Percentiles rank a stretch among this genome's conserved stretches.
phyloP scores from a whole-genome alignment of 2,329 filamentous ascomycete genomes.

The Penicillium expansum region DNA sequence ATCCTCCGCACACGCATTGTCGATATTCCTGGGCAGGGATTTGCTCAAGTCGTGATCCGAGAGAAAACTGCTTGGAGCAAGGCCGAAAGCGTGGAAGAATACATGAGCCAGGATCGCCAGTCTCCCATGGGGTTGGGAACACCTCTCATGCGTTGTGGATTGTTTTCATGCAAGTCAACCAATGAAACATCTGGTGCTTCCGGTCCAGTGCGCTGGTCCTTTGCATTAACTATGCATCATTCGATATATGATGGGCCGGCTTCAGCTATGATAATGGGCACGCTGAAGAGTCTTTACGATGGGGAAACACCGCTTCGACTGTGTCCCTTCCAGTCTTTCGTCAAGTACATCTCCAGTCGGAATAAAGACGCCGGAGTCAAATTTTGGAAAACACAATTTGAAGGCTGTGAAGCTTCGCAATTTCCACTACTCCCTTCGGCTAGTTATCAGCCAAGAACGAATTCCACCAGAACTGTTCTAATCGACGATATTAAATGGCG shows the following conservation, averaged over 20 bases:
- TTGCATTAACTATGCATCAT: neutral
- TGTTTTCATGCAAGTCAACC: neutral
- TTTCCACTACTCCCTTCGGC: neutral
- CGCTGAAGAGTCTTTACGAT: neutral
- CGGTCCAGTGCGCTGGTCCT: neutral
- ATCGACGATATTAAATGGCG: neutral
- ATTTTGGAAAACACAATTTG: neutral
- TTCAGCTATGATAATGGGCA: neutral
- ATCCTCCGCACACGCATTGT: neutral
- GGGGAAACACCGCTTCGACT: neutral
- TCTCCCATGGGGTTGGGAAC: neutral
- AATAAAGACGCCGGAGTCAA: neutral
- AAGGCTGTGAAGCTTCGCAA: neutral
- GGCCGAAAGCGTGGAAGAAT: neutral
- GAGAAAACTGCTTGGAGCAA: neutral
- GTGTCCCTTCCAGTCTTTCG: neutral
- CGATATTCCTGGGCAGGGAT: neutral
- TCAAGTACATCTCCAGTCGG: neutral
- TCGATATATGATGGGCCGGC: neutral
- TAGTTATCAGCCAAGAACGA: neutral
- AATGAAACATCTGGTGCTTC: neutral
- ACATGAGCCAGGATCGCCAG: neutral
- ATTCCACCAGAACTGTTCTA: neutral
- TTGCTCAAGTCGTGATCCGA: neutral
- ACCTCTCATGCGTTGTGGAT: neutral